Evolutionary conservation across 139 green algal species (phyloP).

Genomic region (Chlamydomonas eustigma): DNA sequence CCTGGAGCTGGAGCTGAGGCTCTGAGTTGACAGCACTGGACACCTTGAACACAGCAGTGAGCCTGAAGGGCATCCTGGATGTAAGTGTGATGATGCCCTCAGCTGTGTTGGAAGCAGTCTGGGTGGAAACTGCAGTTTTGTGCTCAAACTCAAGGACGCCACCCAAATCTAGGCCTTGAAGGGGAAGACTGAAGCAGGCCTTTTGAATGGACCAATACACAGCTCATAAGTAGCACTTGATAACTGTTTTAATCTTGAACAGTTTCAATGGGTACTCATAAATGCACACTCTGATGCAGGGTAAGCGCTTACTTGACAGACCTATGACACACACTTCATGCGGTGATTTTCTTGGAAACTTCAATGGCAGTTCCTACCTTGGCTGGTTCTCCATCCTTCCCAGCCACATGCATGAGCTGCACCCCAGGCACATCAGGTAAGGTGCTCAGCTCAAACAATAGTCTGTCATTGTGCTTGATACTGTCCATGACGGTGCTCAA

Average conservation of each 20-base stretch:
- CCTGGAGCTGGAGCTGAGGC: neutral
- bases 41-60: neutral
- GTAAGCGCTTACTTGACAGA: no score
- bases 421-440: neutral
- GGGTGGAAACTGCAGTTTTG: neutral
- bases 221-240: neutral
- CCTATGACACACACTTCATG: no score
- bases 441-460: conserved; percentile 7
- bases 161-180: neutral
- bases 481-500: no score
- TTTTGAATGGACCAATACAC: neutral
- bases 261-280: neutral
- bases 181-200: neutral
- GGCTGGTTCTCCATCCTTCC: neutral
- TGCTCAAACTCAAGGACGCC: neutral
- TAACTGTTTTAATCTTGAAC: neutral
- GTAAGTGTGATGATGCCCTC: no score
- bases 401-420: neutral
- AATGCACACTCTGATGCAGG: neutral
- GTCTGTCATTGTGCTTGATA: no score
- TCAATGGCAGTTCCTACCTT: no score
- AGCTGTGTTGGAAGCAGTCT: neutral
- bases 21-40: neutral
- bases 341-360: no score
- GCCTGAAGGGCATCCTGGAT: neutral